Evolutionary conservation across 805 yeast species (phyloP).

Genomic region (Tetrapisispora taiwanensis): DNA sequence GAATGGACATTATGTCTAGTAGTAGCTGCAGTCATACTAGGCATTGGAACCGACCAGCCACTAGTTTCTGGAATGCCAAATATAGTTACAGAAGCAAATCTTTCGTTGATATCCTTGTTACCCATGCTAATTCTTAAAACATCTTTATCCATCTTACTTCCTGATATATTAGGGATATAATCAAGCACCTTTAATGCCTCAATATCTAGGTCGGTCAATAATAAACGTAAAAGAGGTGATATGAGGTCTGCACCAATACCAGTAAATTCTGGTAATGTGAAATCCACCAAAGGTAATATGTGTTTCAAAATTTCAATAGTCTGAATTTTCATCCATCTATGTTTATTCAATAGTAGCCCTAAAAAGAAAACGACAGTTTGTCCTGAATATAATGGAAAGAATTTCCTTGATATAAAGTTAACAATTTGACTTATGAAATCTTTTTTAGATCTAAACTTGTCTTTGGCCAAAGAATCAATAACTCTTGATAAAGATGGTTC

Average conservation of each 20-base stretch:
- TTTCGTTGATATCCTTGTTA: slow-evolving; percentile 66
- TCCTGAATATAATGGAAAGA: slow-evolving; percentile 67
- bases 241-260: slow-evolving; percentile 94
- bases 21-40: slow-evolving; percentile 77
- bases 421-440: slow-evolving; percentile 81
- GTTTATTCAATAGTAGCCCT: slow-evolving; percentile 69
- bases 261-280: slow-evolving; percentile 64
- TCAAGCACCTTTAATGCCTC: slow-evolving; percentile 85
- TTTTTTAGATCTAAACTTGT: slow-evolving; percentile 76
- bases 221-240: slow-evolving; percentile 73
- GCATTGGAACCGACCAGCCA: slow-evolving; percentile 98
- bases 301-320: slow-evolving; percentile 66
- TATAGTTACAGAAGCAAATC: slow-evolving; percentile 75
- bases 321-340: slow-evolving; percentile 71
- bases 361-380: slow-evolving; percentile 64
- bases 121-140: slow-evolving; percentile 88
- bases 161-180: slow-evolving; percentile 74
- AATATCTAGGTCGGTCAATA: slow-evolving; percentile 78
- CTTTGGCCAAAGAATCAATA: slow-evolving; percentile 63
- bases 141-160: slow-evolving; percentile 83
- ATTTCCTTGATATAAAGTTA: slow-evolving; percentile 52
- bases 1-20: slow-evolving; percentile 92
- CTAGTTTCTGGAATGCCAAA: slow-evolving; percentile 86
- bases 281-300: slow-evolving; percentile 66
- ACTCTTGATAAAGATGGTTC: slow-evolving; percentile 59